Evolutionary conservation across 495 filamentous ascomycete species (phyloP), one percentile per base, ranked within the genome.

Genomic region (Astrocystis sublimbata): DNA sequence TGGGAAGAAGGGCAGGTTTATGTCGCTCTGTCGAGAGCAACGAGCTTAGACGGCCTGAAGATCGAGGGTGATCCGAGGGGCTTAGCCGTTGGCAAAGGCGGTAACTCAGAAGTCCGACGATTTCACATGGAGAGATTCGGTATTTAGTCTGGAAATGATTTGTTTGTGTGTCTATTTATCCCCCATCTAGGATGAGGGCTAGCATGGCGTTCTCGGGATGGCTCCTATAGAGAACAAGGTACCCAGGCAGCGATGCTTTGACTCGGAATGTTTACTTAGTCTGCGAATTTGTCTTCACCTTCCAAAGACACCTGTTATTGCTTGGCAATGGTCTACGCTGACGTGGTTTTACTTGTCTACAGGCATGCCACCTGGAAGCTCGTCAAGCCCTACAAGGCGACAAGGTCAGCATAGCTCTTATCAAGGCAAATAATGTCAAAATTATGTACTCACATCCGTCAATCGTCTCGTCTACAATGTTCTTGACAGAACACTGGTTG

Each of bases 1-100:
- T 98, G 96, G 68, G 92, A 97, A 70, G 93, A 93, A 68, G 93
- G 93, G 0, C 93, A 92, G 68, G 87, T 85, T 0, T 93, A 93
- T 66, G 90, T 93, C 13, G 90, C 90, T 21, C 76, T 93, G 15
- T 88, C 84, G 49, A 82, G 94, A 64, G 94, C 93, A 19, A 93
- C 88, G 3, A 87, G 82, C 36, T 87, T 96, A 64, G 83, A 85
- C 7, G 93, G 93, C 6, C 75, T 97, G 33, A 72, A 71, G 68
- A 71, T 81, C 36, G 74, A 75, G 58, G 78, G 77, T 0, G 54
- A 64, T 43, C 38, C 65, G 0, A 47, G 59, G 3, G 71, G 71
- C 4, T 31, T 78, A 13, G 40, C 47, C 2, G 62, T 58, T 17
- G 68, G 70, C 13, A 55, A 62, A 6, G 70, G 69, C 13, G 69